Evolutionary conservation across 495 filamentous ascomycete genomes (phyloP), one percentile per base, ranked within the genome.

Genomic region (Penicillium herquei): DNA sequence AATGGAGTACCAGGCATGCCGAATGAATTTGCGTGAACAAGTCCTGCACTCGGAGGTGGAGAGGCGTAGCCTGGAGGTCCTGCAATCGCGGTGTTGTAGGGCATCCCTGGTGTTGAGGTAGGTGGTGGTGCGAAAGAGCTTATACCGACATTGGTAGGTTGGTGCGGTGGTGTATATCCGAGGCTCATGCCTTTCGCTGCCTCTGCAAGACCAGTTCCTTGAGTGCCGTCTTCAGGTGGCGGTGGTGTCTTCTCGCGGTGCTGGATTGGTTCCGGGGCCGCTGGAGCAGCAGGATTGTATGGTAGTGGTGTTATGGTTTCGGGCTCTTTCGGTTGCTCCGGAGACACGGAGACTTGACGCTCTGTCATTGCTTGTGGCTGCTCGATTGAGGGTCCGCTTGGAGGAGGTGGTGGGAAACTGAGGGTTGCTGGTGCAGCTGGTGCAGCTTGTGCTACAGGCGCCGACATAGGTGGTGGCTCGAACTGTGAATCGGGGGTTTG

Each of bases 171-270:
- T 37, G 65, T 63, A 45, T 75, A 78, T 44, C 70, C 62, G 2
- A 71, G 53, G 2, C 72, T 67, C 16, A 87, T 78, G 58, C 94
- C 91, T 45, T 83, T 78, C 53, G 86, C 78, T 3, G 89, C 88
- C 17, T 83, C 83, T 45, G 80, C 79, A 9, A 96, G 76, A 3
- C 89, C 90, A 35, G 90, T 91, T 10, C 87, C 84, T 32, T 74
- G 73, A 40, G 76, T 84, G 32, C 86, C 88, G 62, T 93, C 88
- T 12, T 81, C 79, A 32, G 87, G 87, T 7, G 87, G 87, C 7
- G 92, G 92, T 8, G 91, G 91, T 0, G 92, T 96, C 77, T 96
- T 94, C 73, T 96, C 91, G 45, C 92, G 84, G 61, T 92, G 83
- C 50, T 84, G 80, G 61, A 95, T 87, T 12, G 84, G 84, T 65